phyloP scores from a whole-genome alignment of 495 filamentous ascomycete genomes.

The Neurospora sp. region DNA sequence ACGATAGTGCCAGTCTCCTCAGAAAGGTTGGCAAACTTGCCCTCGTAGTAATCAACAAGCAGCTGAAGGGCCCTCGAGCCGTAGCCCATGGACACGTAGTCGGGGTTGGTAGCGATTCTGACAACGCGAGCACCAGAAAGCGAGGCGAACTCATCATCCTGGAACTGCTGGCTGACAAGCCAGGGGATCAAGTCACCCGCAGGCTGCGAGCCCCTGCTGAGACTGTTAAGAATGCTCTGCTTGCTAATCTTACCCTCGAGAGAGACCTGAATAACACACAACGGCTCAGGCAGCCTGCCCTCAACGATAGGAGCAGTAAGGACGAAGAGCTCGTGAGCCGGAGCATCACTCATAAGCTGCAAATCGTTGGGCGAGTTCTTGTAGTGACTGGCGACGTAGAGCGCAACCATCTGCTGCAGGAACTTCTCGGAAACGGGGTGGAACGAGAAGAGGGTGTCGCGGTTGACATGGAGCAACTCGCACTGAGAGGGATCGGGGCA shows the following conservation, averaged over 20 bases:
- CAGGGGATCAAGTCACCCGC: constrained; percentile 96
- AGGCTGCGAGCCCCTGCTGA: constrained; percentile 81
- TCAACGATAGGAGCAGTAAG: constrained; percentile 82
- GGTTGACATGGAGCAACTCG: constrained; percentile 85
- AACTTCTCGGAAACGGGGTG: constrained; percentile 95
- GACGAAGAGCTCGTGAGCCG: constrained; percentile 93
- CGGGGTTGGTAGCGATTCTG: constrained; percentile 92
- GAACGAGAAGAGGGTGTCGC: constrained; percentile 96
- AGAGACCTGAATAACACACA: constrained; percentile 90
- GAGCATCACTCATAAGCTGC: constrained; percentile 95
- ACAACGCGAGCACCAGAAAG: constrained; percentile 89
- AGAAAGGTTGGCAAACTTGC: constrained; percentile 77
- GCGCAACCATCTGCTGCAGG: constrained; percentile 93
- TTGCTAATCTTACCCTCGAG: constrained; percentile 91
- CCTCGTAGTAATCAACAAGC: constrained; percentile 86
- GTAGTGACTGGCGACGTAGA: constrained; percentile 97
- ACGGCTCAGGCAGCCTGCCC: constrained; percentile 77
- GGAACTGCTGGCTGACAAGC: constrained; percentile 97
- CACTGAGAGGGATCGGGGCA: constrained; percentile 86
- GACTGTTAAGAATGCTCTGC: constrained; percentile 78
- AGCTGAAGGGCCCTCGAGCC: constrained; percentile 80
- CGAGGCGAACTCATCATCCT: constrained; percentile 92
- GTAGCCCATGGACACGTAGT: constrained; percentile 86
- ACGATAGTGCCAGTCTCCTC: constrained; percentile 44
- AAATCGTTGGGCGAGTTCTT: constrained; percentile 98